These are phyloP conservation scores for Lactarius tabidus DNA, from an alignment of 768 basidiomycete species.

Conservation along the genomic window DNA sequence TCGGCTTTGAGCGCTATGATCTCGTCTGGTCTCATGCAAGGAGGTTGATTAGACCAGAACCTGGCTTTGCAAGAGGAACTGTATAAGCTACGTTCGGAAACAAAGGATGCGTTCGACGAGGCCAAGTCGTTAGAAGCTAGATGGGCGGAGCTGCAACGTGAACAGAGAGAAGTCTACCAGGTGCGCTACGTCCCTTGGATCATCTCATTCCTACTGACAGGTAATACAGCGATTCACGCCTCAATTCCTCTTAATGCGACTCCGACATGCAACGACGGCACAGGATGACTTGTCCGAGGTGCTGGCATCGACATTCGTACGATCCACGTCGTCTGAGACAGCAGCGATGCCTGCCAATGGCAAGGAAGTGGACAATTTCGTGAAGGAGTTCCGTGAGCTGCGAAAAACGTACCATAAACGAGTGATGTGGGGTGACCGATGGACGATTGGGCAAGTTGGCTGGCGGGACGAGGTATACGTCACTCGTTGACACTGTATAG, in stretches of 20 bases:
- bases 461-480: slow-evolving; percentile 62
- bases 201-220: neutral
- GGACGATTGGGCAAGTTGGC: slow-evolving; percentile 77
- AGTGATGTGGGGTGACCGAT: slow-evolving; percentile 84
- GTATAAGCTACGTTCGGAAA: slow-evolving; percentile 72
- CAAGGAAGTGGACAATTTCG: slow-evolving; percentile 79
- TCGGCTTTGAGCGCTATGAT: slow-evolving; percentile 19
- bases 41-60: slow-evolving; percentile 55
- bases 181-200: slow-evolving; percentile 36
- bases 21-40: slow-evolving; percentile 16
- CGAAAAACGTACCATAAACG: slow-evolving; percentile 93
- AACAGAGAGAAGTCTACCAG: slow-evolving; percentile 87
- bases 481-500: neutral
- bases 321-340: slow-evolving; percentile 36
- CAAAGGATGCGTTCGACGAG: slow-evolving; percentile 83
- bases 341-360: slow-evolving; percentile 28
- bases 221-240: slow-evolving; percentile 67
- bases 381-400: slow-evolving; percentile 80
- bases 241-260: slow-evolving; percentile 83
- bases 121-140: slow-evolving; percentile 75
- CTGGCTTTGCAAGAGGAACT: slow-evolving; percentile 70
- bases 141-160: slow-evolving; percentile 85
- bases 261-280: slow-evolving; percentile 81
- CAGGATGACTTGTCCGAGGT: slow-evolving; percentile 89
- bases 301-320: slow-evolving; percentile 78